Evolutionary conservation across 148 eudicot genomes (phyloP).

Genomic region (Pouteria glomerata): DNA sequence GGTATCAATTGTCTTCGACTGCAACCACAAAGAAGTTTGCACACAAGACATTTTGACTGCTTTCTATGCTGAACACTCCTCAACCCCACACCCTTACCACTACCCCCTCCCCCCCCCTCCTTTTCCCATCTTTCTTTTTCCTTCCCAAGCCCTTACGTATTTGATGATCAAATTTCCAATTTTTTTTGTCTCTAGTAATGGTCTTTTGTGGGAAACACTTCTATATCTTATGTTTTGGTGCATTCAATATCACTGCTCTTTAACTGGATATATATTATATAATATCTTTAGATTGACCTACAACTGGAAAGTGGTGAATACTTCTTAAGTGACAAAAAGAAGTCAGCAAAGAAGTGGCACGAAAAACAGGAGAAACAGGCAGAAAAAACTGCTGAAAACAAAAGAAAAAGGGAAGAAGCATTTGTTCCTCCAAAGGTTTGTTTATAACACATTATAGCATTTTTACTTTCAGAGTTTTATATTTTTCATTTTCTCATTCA

Average conservation of each 20-base stretch:
- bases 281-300: conserved; percentile 50
- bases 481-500: neutral
- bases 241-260: no score
- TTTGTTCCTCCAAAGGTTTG: conserved; percentile 84
- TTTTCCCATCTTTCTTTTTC: neutral
- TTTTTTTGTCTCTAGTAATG: neutral
- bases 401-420: conserved; percentile 64
- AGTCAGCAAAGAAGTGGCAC: conserved; percentile 75
- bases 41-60: no score
- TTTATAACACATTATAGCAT: neutral
- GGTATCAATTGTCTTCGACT: neutral
- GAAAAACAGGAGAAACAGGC: conserved; percentile 79
- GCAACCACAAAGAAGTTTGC: neutral
- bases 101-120: neutral
- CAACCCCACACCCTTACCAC: no score
- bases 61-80: no score
- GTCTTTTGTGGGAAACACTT: neutral
- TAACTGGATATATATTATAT: no score
- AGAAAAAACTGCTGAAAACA: conserved; percentile 73
- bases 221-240: no score
- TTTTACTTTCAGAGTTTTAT: neutral
- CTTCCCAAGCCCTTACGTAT: no score
- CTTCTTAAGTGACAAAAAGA: conserved; percentile 78
- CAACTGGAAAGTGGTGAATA: conserved; percentile 88
- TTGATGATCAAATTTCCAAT: no score